Percentiles rank a stretch among this genome's conserved stretches.
Evolutionary conservation across 2,329 filamentous ascomycete genomes (phyloP).

Genomic region (Cytospora piceicola): DNA sequence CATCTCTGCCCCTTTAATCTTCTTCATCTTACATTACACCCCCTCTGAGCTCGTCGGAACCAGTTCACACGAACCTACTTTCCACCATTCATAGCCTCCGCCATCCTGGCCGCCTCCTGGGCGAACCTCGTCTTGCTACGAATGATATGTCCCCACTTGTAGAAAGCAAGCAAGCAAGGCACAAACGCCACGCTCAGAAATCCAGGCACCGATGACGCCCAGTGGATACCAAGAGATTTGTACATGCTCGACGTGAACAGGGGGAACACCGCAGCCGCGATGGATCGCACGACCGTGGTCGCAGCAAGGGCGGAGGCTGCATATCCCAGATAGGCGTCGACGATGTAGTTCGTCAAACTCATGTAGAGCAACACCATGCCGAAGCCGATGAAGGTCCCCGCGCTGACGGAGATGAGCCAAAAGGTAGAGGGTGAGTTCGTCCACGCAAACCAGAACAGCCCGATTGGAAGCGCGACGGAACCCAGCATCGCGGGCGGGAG

Average conservation of each 20-base stretch:
- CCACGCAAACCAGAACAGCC: slow-evolving; percentile 63
- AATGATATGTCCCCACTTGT: slow-evolving; percentile 61
- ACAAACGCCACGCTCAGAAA: slow-evolving; percentile 74
- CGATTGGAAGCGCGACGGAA: slow-evolving; percentile 55
- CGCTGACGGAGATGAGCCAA: slow-evolving; percentile 29
- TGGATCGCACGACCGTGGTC: slow-evolving; percentile 73
- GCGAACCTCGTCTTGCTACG: slow-evolving; percentile 53
- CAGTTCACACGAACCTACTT: slow-evolving; percentile 5
- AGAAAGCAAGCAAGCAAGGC: slow-evolving; percentile 81
- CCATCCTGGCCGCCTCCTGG: slow-evolving; percentile 25
- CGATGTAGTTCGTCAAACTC: slow-evolving; percentile 80
- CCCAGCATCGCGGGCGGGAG: slow-evolving; percentile 61
- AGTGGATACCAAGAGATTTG: slow-evolving; percentile 68
- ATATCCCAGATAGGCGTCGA: slow-evolving; percentile 78
- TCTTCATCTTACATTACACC: background rate
- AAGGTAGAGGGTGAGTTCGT: slow-evolving; percentile 47
- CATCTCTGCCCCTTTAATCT: background rate
- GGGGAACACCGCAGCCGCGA: slow-evolving; percentile 78
- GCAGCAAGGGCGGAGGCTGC: slow-evolving; percentile 80
- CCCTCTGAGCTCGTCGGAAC: background rate
- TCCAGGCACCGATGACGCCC: slow-evolving; percentile 77
- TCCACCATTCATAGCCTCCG: slow-evolving; percentile 27
- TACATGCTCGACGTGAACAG: slow-evolving; percentile 78
- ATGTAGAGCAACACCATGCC: slow-evolving; percentile 78
- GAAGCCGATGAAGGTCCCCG: slow-evolving; percentile 68